Evolutionary conservation across 1,139 yeast species (phyloP), one percentile per base, ranked within the genome.

Genomic region (Eremothecium coryli): DNA sequence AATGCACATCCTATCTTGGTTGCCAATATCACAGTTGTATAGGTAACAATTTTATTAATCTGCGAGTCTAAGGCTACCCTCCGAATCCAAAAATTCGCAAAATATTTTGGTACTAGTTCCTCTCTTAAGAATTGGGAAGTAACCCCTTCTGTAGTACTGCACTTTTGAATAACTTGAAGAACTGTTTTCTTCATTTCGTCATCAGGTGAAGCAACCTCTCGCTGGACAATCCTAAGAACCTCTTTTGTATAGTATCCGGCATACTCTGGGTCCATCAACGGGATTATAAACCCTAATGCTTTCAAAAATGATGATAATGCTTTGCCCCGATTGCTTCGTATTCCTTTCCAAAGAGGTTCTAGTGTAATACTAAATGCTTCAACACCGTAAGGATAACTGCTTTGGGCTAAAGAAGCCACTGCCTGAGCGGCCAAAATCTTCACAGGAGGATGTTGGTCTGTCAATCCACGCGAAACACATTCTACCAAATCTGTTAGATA

Each of bases 311-410:
- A 74, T 0, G 95, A 81, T 35, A 88, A 64, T 0, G 78, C 70
- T 47, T 75, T 73, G 3, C 97, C 97, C 41, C 95, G 66, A 44
- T 82, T 93, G 29, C 69, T 69, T 35, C 76, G 69, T 20, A 85
- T 70, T 2, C 95, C 96, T 13, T 65, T 61, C 95, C 95, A 86
- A 5, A 85, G 58, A 0, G 88, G 84, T 42, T 82, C 90, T 26
- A 90, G 54, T 0, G 73, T 66, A 2, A 65, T 56, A 6, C 55
- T 61, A 56, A 90, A 88, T 0, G 93, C 74, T 48, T 85, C 96
- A 38, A 84, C 80, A 32, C 98, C 98, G 58, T 81, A 85, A 0
- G 98, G 98, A 15, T 73, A 67, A 1, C 88, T 75, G n/a, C 82
- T 79, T 32, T 84, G 93, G 0, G 97, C 97, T 23, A 90, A 57